Evolutionary conservation across 1,284 basidiomycete species (phyloP).

Genomic region (Leccinum solheimii): DNA sequence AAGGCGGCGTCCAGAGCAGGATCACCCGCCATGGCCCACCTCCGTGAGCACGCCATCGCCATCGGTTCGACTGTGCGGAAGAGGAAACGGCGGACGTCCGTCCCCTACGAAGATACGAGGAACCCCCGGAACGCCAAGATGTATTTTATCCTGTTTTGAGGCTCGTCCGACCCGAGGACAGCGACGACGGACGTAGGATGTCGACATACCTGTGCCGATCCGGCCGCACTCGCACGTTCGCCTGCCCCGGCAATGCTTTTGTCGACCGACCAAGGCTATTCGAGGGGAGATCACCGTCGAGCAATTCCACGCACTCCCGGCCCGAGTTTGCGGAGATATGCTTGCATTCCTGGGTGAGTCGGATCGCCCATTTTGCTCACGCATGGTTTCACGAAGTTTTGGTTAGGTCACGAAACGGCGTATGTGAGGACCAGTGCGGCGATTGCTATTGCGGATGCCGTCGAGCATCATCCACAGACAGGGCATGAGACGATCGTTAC

Average conservation of each 20-base stretch:
- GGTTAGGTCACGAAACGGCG: constrained; percentile 71
- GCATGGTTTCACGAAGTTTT: not conserved
- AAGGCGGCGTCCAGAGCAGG: constrained; percentile 27
- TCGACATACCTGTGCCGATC: constrained; percentile 50
- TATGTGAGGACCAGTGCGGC: constrained; percentile 83
- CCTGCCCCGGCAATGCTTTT: constrained; percentile 53
- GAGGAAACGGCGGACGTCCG: constrained; percentile 66
- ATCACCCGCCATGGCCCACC: constrained; percentile 41
- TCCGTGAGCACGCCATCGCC: constrained; percentile 53
- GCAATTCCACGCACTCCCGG: constrained; percentile 54
- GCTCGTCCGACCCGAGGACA: constrained; percentile 29
- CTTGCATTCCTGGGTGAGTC: constrained; percentile 67
- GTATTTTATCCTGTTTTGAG: constrained; percentile 39
- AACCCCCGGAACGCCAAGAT: constrained; percentile 42
- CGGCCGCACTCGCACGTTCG: constrained; percentile 64
- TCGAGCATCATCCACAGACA: constrained; percentile 74
- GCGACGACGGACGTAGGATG: constrained; percentile 43
- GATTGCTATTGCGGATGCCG: constrained; percentile 75
- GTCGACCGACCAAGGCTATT: constrained; percentile 41
- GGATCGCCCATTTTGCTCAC: not conserved
- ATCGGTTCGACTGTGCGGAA: constrained; percentile 47
- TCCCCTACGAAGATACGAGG: constrained; percentile 58
- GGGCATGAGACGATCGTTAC: constrained; percentile 48
- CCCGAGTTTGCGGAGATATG: constrained; percentile 58
- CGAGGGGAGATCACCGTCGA: constrained; percentile 56